These are phyloP conservation scores for Penicillium soppii DNA, from an alignment of 495 filamentous ascomycete genomes.

Conservation along the genomic window DNA sequence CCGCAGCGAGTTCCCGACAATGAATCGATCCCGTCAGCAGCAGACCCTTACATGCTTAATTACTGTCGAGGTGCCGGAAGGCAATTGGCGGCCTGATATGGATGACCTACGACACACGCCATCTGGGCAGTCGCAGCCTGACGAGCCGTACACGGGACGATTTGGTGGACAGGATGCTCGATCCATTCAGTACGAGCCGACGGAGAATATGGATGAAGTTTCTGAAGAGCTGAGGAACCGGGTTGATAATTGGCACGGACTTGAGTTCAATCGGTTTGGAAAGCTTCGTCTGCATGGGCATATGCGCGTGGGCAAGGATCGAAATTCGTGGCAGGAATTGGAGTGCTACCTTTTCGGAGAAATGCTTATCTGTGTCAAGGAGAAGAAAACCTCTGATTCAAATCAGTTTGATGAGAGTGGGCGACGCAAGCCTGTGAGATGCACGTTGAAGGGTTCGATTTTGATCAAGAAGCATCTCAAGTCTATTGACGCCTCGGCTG, in stretches of 20 bases:
- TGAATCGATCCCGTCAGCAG: constrained; percentile 88
- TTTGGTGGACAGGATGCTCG: constrained; percentile 33
- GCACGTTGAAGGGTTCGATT: constrained; percentile 95
- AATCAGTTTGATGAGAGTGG: constrained; percentile 56
- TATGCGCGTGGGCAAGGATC: constrained; percentile 93
- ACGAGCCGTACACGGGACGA: constrained; percentile 37
- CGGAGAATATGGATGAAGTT: constrained; percentile 75
- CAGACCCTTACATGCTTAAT: constrained; percentile 93
- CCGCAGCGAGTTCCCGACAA: constrained; percentile 93
- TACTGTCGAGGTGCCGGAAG: constrained; percentile 91
- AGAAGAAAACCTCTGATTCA: constrained; percentile 72
- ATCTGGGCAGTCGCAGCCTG: constrained; percentile 52
- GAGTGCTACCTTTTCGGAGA: constrained; percentile 97
- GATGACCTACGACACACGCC: constrained; percentile 75
- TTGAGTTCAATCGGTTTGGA: constrained; percentile 94
- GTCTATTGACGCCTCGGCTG: constrained; percentile 71
- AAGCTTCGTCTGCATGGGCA: constrained; percentile 90
- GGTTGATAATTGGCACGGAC: constrained; percentile 97
- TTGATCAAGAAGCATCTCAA: constrained; percentile 98
- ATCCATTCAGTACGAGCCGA: constrained; percentile 43
- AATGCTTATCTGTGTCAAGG: constrained; percentile 99
- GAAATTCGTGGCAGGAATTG: constrained; percentile 95
- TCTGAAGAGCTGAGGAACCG: constrained; percentile 81
- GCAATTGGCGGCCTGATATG: constrained; percentile 83
- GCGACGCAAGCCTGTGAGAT: constrained; percentile 66